Evolutionary conservation across 2,329 filamentous ascomycete genomes (phyloP).

Genomic region (Trichoderma koningii): DNA sequence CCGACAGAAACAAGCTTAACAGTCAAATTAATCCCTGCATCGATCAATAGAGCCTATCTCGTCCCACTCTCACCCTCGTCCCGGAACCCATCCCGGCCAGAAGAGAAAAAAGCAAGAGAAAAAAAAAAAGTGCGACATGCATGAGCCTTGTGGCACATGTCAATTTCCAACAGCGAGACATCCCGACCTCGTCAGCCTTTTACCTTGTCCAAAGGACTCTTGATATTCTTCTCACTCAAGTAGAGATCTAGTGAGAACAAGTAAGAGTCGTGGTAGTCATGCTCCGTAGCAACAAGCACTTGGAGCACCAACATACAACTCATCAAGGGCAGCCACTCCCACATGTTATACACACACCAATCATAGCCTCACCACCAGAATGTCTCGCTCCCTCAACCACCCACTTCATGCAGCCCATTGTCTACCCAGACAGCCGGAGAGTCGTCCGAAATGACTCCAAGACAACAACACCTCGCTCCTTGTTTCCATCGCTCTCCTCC

Average conservation of each 20-base stretch:
- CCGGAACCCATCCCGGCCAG: not conserved
- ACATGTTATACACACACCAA: too few species aligned
- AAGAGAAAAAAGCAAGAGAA: not conserved
- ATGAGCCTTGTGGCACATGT: slow-evolving; percentile 6
- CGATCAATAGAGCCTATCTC: not conserved
- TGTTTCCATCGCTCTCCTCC: not conserved
- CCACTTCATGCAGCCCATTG: not conserved
- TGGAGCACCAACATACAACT: too few species aligned
- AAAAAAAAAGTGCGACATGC: not conserved
- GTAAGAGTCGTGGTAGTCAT: too few species aligned
- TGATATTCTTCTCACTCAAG: not conserved
- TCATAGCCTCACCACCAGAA: not conserved
- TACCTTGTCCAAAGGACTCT: not conserved
- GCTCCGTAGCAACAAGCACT: too few species aligned
- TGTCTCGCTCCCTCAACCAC: not conserved
- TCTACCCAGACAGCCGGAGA: not conserved
- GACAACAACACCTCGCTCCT: not conserved
- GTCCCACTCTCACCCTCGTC: not conserved
- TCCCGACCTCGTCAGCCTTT: not conserved
- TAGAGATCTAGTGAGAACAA: not conserved
- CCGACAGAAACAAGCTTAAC: not conserved
- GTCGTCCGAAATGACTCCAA: not conserved
- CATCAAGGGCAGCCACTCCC: too few species aligned
- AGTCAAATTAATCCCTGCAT: not conserved
- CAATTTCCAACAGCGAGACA: not conserved